Evolutionary conservation across 306 rosid genomes (phyloP), one percentile per base, ranked within the genome.

Genomic region (Medicago lupulina): DNA sequence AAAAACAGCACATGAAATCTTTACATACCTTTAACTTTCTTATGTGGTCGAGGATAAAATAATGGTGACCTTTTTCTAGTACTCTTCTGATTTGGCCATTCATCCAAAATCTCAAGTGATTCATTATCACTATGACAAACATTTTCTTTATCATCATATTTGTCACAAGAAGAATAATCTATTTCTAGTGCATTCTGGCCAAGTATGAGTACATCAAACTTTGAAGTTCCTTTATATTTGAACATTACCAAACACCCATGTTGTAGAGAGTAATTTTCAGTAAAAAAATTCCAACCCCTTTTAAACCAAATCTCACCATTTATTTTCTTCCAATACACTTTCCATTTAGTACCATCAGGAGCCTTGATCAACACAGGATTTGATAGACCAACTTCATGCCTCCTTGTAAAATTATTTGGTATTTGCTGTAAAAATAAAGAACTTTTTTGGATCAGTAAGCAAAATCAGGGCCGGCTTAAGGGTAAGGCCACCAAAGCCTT

Each of bases 341-440:
- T 9, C 85, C 85, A 82, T 18, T 47, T 19, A n/a, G 76, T 44
- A 1, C 54, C 71, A 43, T 67, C 71, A 2, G 54, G 71, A 41
- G 55, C 38, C 1, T 43, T 67, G 3, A 67, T 49, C 15, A 71
- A 16, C 64, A 77, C 39, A 38, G 76, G 85, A 34, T 73, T 82
- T 41, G 73, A 16, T 18, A 82, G 13, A 6, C 14, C 21, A 1
- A 6, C 11, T 39, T 79, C 79, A 73, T 67, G 41, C 18, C 18
- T 73, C 61, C 15, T 34, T n/a, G 67, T 16, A 67, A 77, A 82
- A 0, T 5, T 73, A 8, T 23, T 60, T 0, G 85, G 76, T 28
- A 82, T 63, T 43, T 60, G 28, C 85, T 82, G 82, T 36, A 43
- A 67, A 9, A 13, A 1, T 14, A 5, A 25, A n/a, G n/a, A n/a